Evolutionary conservation across 1,284 basidiomycete genomes (phyloP).

Genomic region (Fomitopsis pinicola): DNA sequence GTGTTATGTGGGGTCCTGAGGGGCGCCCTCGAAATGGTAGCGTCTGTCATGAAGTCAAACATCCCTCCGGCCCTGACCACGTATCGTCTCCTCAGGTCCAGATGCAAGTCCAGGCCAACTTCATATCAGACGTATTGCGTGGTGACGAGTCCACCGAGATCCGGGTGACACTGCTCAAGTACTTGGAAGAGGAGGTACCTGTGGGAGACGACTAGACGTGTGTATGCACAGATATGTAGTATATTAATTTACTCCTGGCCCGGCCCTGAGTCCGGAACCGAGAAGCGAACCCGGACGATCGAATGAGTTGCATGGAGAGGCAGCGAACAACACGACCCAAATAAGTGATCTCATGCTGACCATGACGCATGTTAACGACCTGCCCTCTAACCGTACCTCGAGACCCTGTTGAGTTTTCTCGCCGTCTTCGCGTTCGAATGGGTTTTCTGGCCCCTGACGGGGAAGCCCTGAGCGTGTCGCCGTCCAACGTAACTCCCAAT

Average conservation of each 20-base stretch:
- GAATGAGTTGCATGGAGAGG: neutral
- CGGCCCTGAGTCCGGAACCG: neutral
- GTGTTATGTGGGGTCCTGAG: constrained; percentile 91
- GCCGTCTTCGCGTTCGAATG: constrained; percentile 85
- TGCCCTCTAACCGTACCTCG: constrained; percentile 32
- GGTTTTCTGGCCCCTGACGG: constrained; percentile 88
- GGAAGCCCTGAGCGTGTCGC: constrained; percentile 84
- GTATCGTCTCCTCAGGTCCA: constrained; percentile 71
- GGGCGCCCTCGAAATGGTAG: constrained; percentile 95
- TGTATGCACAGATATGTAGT: constrained; percentile 15
- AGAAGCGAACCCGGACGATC: neutral
- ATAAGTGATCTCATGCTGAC: neutral
- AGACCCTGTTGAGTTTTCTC: constrained; percentile 75
- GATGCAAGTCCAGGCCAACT: constrained; percentile 91
- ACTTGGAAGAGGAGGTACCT: constrained; percentile 92
- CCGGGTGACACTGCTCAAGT: constrained; percentile 84
- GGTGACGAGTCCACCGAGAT: constrained; percentile 97
- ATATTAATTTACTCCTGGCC: constrained; percentile 4
- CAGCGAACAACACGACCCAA: neutral
- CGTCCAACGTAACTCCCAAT: constrained; percentile 87
- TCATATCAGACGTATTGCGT: constrained; percentile 86
- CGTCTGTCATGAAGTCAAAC: neutral
- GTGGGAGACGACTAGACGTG: constrained; percentile 66
- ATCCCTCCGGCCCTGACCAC: neutral
- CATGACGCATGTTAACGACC: neutral